Conservation (phyloP, 495 filamentous ascomycete species). For the Achaetomiella virescens region DNA sequence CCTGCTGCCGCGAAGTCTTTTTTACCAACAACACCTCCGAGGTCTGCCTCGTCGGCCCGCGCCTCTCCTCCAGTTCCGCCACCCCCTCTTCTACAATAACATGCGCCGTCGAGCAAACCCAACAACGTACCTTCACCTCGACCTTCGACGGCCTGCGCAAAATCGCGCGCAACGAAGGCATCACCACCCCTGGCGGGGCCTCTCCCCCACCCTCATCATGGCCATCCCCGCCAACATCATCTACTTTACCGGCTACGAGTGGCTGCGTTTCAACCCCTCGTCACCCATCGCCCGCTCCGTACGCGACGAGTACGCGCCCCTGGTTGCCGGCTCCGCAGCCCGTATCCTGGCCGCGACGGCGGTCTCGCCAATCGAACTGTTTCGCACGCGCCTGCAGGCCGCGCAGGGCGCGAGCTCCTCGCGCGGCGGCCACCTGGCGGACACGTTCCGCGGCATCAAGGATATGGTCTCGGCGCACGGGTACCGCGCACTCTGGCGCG, state of each 20-base stretch:
- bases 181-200: conserved; percentile 79
- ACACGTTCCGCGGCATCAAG: conserved; percentile 65
- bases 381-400: conserved; percentile 87
- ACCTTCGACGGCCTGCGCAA: conserved; percentile 90
- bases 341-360: conserved; percentile 72
- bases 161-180: conserved; percentile 92
- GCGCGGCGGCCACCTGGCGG: conserved; percentile 48
- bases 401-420: conserved; percentile 49
- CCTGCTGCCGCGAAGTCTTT: conserved; percentile 96
- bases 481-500: conserved; percentile 84
- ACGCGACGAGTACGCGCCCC: conserved; percentile 64
- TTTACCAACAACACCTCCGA: conserved; percentile 84
- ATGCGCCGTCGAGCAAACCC: conserved; percentile 82
- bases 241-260: conserved; percentile 98
- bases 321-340: conserved; percentile 72
- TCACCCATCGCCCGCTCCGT: conserved; percentile 61
- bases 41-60: conserved; percentile 61
- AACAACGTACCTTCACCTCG: conserved; percentile 76
- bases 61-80: conserved; percentile 19
- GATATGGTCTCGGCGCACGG: conserved; percentile 74
- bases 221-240: conserved; percentile 93
- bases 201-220: conserved; percentile 91
- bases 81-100: conserved; percentile 35
- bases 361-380: conserved; percentile 91
- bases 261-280: conserved; percentile 63